Evolutionary conservation across 768 basidiomycete genomes (phyloP), one percentile per base, ranked within the genome.

Genomic region (Lyophyllum shimeji): DNA sequence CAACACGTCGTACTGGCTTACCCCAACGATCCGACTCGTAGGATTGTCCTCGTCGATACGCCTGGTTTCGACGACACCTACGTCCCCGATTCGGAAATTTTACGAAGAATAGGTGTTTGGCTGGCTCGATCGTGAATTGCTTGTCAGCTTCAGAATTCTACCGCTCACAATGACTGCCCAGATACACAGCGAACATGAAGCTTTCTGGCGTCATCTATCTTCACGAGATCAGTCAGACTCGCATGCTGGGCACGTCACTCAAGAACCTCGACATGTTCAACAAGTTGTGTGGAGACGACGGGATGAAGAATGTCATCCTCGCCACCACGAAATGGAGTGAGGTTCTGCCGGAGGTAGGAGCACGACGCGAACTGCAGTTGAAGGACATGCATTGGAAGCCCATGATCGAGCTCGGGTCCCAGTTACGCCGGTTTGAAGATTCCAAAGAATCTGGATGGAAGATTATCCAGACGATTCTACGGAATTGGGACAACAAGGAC

Each of bases 171-270:
- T 13, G 13, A 43, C 21, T 40, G 5, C 17, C 29, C 37, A 60
- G 59, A n/a, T 60, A 60, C 21, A 53, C 42, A 27, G 55, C 52
- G 7, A 60, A 63, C 42, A 57, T 58, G 50, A 56, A 31, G 33
- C 39, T 63, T 11, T 50, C 56, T 18, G 62, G 59, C 13, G 56
- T 63, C 49, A 55, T 63, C 29, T 63, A 63, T 37, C 49, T 63
- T 42, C 59, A 60, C 46, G 59, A 60, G 18, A 63, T 63, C 40
- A 60, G 53, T 44, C 50, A 65, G 59, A 64, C 60, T 62, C 46
- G 60, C 21, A 62, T 61, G 49, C 59, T 55, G 7, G 57, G 62
- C 25, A 64, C 66, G 17, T 61, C 65, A 8, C 57, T 59, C n/a
- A 55, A 57, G 20, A 60, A 67, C 31, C 49, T 69, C 7, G 52